Percentiles rank a stretch among this genome's conserved stretches.
Evolutionary conservation across 495 filamentous ascomycete species (phyloP).

Genomic region (Pyronema domesticum): DNA sequence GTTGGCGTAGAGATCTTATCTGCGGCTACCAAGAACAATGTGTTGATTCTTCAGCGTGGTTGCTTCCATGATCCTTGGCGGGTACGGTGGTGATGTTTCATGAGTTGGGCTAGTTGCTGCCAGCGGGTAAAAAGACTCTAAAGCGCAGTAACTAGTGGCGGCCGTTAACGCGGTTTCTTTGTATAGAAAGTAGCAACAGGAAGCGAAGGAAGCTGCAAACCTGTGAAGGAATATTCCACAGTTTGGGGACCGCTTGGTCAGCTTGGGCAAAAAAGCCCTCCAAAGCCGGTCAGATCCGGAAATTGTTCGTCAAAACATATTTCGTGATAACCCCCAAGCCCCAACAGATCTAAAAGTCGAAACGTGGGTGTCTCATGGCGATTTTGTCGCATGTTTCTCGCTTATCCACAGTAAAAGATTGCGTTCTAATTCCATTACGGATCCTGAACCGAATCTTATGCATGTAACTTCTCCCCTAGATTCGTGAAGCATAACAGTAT

Average conservation of each 20-base stretch:
- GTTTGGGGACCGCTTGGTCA: too few relatives aligned
- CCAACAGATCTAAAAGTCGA: too few relatives aligned
- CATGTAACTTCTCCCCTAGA: too few relatives aligned
- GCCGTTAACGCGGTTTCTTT: neutral
- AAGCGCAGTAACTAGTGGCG: neutral
- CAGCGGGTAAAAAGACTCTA: neutral
- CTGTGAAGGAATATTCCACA: neutral
- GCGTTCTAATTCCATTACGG: too few relatives aligned
- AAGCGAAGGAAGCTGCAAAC: neutral
- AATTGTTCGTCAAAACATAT: too few relatives aligned
- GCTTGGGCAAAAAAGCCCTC: neutral
- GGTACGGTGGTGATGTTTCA: neutral
- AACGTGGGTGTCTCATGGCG: too few relatives aligned
- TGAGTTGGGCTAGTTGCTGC: neutral
- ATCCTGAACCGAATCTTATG: too few relatives aligned
- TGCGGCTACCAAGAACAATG: neutral
- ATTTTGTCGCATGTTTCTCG: too few relatives aligned
- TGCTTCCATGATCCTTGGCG: neutral
- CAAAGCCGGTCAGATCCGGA: too few relatives aligned
- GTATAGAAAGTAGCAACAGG: neutral
- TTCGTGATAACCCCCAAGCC: too few relatives aligned
- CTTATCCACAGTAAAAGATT: too few relatives aligned
- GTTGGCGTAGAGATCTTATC: neutral
- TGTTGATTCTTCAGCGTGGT: neutral
- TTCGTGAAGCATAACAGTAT: too few relatives aligned